Evolutionary conservation across 805 yeast species (phyloP).

Genomic region (Starmerella gropengiesseri): DNA sequence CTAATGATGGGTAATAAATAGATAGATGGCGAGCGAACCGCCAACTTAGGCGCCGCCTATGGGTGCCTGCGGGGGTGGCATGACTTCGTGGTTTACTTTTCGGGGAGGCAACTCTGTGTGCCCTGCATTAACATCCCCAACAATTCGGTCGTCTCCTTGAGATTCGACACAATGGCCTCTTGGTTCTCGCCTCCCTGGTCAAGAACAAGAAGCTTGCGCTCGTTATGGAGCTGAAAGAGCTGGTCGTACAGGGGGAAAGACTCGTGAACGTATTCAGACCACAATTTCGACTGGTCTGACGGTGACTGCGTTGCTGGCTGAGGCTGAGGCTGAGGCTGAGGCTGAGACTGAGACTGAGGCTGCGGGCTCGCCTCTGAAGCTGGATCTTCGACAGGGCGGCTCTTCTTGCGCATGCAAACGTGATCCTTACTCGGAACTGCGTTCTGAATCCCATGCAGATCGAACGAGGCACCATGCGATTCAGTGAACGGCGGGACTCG

Average conservation of each 20-base stretch:
- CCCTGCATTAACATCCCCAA: not conserved
- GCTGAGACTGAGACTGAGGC: not conserved
- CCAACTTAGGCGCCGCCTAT: too few relatives aligned
- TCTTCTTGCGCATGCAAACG: constrained; percentile 10
- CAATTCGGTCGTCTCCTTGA: not conserved
- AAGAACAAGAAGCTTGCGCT: not conserved
- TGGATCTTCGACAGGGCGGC: too few relatives aligned
- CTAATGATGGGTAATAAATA: too few relatives aligned
- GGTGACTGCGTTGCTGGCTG: not conserved
- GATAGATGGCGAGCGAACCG: not conserved
- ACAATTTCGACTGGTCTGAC: not conserved
- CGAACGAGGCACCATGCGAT: constrained; percentile 13
- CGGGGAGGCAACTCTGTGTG: not conserved
- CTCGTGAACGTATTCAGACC: constrained; percentile 2
- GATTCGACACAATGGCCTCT: not conserved
- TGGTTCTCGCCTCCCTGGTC: not conserved
- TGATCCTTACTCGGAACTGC: constrained; percentile 8
- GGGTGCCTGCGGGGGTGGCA: too few relatives aligned
- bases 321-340: not conserved
- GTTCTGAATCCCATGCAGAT: constrained; percentile 1
- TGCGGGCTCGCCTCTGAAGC: not conserved
- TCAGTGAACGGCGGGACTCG: constrained; percentile 20
- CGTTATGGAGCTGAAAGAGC: constrained; percentile 1
- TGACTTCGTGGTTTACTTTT: too few relatives aligned
- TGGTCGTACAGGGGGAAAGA: not conserved